Conservation (phyloP, 75 land plant species). For the Selaginella tamariscina region DNA sequence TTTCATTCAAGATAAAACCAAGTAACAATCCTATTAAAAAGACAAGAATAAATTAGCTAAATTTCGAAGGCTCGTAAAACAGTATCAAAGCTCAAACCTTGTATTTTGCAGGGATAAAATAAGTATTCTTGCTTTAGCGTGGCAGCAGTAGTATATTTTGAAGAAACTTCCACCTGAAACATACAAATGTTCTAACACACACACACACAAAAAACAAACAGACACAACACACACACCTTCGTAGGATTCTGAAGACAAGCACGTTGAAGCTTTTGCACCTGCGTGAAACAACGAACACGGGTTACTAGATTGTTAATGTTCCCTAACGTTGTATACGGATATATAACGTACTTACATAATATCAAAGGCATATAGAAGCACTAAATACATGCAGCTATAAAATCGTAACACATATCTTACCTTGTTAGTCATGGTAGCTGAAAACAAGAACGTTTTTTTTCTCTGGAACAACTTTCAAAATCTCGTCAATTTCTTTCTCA, state of each 20-base stretch:
- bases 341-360: neutral
- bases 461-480: slow-evolving; percentile 63
- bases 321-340: too few relatives aligned
- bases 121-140: slow-evolving; percentile 80
- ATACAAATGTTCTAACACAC: neutral
- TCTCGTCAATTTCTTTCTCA: slow-evolving; percentile 82
- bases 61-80: too few relatives aligned
- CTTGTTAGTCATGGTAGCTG: slow-evolving; percentile 97
- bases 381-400: neutral
- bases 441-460: slow-evolving; percentile 74
- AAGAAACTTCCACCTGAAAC: slow-evolving; percentile 64
- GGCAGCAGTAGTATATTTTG: slow-evolving; percentile 84
- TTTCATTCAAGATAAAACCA: slow-evolving; percentile 61
- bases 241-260: slow-evolving; percentile 85
- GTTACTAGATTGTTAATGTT: too few relatives aligned
- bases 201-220: too few relatives aligned
- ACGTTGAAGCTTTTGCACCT: slow-evolving; percentile 79
- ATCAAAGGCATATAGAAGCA: neutral
- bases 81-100: slow-evolving; percentile 70
- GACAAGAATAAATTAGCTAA: neutral
- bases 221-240: slow-evolving; percentile 40
- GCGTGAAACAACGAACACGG: slow-evolving; percentile 9
- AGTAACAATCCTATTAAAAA: slow-evolving; percentile 61
- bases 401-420: slow-evolving; percentile 16
- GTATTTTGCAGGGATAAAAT: slow-evolving; percentile 77